phyloP scores from a whole-genome alignment of 257 asterid species.

The Haberlea rhodopensis region DNA sequence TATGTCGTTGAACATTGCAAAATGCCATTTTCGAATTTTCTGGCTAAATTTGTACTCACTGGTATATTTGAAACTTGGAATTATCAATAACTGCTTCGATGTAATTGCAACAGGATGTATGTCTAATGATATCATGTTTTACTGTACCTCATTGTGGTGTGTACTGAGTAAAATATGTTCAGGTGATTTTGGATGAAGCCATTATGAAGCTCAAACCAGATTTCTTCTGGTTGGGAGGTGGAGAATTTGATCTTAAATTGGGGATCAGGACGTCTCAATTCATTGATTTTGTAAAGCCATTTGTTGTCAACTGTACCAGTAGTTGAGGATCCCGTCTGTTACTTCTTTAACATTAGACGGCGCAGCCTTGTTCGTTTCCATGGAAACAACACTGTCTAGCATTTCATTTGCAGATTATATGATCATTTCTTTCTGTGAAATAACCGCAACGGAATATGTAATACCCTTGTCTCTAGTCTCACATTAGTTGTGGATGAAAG shows the following conservation, averaged over 20 bases:
- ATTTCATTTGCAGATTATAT: neutral
- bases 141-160: neutral
- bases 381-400: neutral
- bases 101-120: constrained; percentile 5
- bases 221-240: constrained; percentile 97
- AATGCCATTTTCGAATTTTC: neutral
- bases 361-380: neutral
- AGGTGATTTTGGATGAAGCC: constrained; percentile 95
- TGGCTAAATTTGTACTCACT: neutral
- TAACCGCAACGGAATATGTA: neutral
- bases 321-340: constrained; percentile 26
- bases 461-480: too few species aligned
- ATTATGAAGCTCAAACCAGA: constrained; percentile 66
- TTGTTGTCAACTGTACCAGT: constrained; percentile 65
- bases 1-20: neutral
- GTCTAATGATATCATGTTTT: neutral
- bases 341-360: neutral
- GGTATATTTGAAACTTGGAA: constrained; percentile 1
- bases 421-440: neutral
- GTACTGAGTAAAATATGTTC: constrained; percentile 27
- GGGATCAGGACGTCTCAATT: constrained; percentile 65
- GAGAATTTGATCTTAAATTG: constrained; percentile 73
- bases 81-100: neutral
- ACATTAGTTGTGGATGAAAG: too few species aligned
- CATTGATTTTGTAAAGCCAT: constrained; percentile 56